Evolutionary conservation across 73 alveolate species (phyloP).

Genomic region (Blepharisma japonicum): DNA sequence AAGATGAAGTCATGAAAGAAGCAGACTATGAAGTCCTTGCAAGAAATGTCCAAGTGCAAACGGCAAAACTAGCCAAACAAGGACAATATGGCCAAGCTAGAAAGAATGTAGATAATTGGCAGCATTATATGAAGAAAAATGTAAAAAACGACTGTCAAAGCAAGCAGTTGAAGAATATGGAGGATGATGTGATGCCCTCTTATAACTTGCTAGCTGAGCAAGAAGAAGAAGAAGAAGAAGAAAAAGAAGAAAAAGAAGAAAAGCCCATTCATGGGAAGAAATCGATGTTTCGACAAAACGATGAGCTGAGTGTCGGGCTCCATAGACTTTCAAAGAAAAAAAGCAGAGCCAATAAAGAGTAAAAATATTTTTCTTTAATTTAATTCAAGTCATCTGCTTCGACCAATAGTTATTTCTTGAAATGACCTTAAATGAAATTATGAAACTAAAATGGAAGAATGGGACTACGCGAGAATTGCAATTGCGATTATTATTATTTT

Average conservation of each 20-base stretch:
- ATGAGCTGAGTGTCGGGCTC: constrained; percentile 5
- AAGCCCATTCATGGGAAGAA: not conserved
- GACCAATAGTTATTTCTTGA: no score
- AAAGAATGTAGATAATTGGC: constrained; percentile 49
- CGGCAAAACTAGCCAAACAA: constrained; percentile 72
- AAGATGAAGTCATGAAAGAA: constrained; percentile 62
- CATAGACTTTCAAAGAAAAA: constrained; percentile 6
- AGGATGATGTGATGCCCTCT: not conserved
- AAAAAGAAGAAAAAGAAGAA: not conserved
- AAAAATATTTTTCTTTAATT: no score
- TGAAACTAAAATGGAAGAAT: no score
- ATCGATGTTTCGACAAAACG: not conserved
- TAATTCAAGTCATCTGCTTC: no score
- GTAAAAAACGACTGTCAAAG: not conserved
- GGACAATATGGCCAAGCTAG: constrained; percentile 73
- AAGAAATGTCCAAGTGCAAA: constrained; percentile 66
- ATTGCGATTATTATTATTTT: no score
- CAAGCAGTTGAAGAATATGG: not conserved
- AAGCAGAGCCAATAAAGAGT: not conserved
- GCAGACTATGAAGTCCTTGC: constrained; percentile 75
- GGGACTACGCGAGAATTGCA: no score
- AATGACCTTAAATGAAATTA: no score
- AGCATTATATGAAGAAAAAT: constrained; percentile 13
- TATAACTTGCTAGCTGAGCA: no score
- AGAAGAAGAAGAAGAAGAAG: not conserved